Evolutionary conservation across 257 asterid genomes (phyloP), one percentile per base, ranked within the genome.

Genomic region (Leonotis leonurus): DNA sequence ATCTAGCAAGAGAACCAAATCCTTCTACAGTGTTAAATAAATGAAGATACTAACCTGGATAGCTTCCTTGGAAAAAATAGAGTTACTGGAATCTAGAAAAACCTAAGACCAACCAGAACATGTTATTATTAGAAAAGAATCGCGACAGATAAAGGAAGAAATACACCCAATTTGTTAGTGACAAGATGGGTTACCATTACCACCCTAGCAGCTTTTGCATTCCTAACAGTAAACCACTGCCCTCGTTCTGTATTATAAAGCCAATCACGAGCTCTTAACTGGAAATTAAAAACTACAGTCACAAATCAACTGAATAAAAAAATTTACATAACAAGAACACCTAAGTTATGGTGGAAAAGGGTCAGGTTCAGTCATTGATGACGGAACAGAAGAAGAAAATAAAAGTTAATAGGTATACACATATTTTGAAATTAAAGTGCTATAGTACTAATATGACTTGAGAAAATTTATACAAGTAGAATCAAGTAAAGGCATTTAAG

Each of bases 231-330:
- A 56, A 81, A 56, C 95, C 96, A 81, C 73, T 89, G 99, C 45
- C 99, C 99, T 85, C 85, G 92, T 75, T 80, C 92, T 57, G 97
- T 76, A 39, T 96, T 76, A 74, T 78, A 89, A 64, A 93, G 85
- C 99, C 99, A 93, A 70, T 87, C 96, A 66, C 68, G 80, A 75
- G 81, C 90, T 79, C 96, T 88, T 66, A 69, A 65, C 99, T 93
- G 89, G 80, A 83, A 87, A n/a, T n/a, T 68, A 64, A 68, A 48
- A 76, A 68, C 29, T 65, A 74, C 48, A 30, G 82, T 81, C 70
- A 83, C 57, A n/a, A 73, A 71, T 61, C 70, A 52, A 66, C 40
- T 36, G 51, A 55, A 62, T 49, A 26, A 8, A n/a, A 56, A 44
- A n/a, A n/a, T n/a, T n/a, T n/a, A n/a, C n/a, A n/a, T n/a, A n/a